Evolutionary conservation across 768 basidiomycete genomes (phyloP), one percentile per base, ranked within the genome.

Genomic region (Russula lepida): DNA sequence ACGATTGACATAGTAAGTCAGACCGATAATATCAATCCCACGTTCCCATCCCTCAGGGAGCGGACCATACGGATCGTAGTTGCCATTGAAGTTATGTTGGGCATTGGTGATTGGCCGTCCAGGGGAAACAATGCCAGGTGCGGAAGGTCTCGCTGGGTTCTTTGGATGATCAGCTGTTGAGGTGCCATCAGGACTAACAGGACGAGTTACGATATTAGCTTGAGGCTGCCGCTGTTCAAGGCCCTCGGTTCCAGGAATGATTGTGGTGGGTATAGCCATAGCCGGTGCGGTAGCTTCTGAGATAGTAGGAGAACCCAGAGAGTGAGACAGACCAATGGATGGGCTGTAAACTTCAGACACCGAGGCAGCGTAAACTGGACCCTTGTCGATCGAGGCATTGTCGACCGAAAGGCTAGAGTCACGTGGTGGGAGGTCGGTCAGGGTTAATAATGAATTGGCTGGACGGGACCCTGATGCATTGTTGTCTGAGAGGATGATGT

Each of bases 1-100:
- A 75, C 98, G 97, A 71, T 99, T 97, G 56, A 99, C 97, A 72
- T 98, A 99, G 73, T 99, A 99, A 6, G 92, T 95, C 59, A 97
- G 79, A 9, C 88, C 97, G 25, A 98, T 82, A 35, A 97, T 95
- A 75, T 99, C 97, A 58, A 95, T 90, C 48, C 97, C 89, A 62
- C 97, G 83, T 74, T 99, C 97, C 97, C 97, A 99, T 3, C 94
- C 93, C 28, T 78, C 73, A 3, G 97, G 95, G 21, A 99, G 77
- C 33, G 90, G 83, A 3, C 97, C 97, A 65, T 84, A 90, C 68
- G 98, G 94, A 74, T 99, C 97, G 48, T 92, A 89, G 63, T 88
- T 89, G 15, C 97, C 92, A 70, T 95, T 95, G 77, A 98, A 97
- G 71, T 92, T 94, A 51, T 73, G 70, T 49, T 81, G 81, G n/a